phyloP scores from a whole-genome alignment of 2,329 filamentous ascomycete genomes.

The Ceratocystis colombiana region DNA sequence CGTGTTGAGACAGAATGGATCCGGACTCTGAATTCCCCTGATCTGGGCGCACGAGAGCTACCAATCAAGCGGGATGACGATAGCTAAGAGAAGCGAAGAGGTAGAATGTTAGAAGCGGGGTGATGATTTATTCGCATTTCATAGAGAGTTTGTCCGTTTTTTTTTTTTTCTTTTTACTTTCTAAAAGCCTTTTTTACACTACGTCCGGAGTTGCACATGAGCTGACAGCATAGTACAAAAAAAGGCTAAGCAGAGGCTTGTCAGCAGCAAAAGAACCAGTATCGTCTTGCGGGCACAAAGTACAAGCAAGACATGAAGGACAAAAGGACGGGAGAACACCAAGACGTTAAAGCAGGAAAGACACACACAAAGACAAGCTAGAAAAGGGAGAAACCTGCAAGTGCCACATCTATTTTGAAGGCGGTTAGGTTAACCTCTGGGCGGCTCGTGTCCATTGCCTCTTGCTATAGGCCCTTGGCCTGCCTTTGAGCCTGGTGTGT shows the following conservation, averaged over 20 bases:
- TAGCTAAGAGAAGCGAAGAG: slow-evolving; percentile 28
- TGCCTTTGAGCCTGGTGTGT: background rate
- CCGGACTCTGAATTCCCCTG: slow-evolving; percentile 51
- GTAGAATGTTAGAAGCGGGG: background rate
- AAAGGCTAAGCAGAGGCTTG: background rate
- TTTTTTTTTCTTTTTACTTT: too few relatives aligned
- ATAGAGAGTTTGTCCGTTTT: background rate
- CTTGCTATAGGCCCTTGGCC: too few relatives aligned
- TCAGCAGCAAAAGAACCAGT: background rate
- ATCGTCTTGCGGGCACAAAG: background rate
- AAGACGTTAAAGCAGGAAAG: background rate
- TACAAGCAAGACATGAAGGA: slow-evolving; percentile 1
- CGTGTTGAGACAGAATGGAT: slow-evolving; percentile 90
- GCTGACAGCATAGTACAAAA: background rate
- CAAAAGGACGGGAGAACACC: background rate
- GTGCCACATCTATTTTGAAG: background rate
- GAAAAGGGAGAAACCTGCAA: background rate
- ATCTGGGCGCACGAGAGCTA: slow-evolving; percentile 66
- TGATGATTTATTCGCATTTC: slow-evolving; percentile 11
- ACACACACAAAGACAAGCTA: background rate
- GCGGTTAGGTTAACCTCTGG: background rate
- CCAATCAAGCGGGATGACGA: slow-evolving; percentile 47
- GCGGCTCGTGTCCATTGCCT: background rate
- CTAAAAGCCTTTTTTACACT: background rate
- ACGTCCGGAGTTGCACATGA: background rate